Evolutionary conservation across 2,329 filamentous ascomycete species (phyloP), one percentile per base, ranked within the genome.

Genomic region (Aureobasidium sp.): DNA sequence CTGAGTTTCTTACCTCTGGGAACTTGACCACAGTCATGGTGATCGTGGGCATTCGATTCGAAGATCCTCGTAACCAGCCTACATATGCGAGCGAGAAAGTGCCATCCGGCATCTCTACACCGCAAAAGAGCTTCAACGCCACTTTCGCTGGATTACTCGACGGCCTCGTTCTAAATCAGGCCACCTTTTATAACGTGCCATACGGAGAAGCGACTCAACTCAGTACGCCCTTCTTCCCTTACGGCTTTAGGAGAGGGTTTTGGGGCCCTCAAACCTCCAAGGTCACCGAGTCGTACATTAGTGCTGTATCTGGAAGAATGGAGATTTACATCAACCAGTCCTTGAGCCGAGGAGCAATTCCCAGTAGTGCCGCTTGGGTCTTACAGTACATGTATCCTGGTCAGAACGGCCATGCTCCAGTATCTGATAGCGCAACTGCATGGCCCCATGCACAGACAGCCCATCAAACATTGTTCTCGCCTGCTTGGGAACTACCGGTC

Each of bases 381-480:
- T 50, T 55, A 17, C 53, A 58, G 25, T 57, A 55, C 53, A 55
- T 57, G 49, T 38, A 44, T 34, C 49, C 55, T 10, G 24, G 34
- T 10, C 32, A 54, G 3, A 48, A 57, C 21, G 53, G 55, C 16
- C 35, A 58, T 27, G 30, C 39, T 17, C 52, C 55, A 6, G 14
- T 22, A 4, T 55, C 48, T 12, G 53, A 55, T 39, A 17, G 12
- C 7, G 53, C 29, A 11, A 55, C 54, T 12, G 57, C 53, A 21
- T 55, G 53, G 42, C 53, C 55, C 11, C 53, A 53, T 32, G 27
- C 49, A 6, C 16, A n/a, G 37, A 40, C 52, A 16, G 55, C 55
- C 6, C 50, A 55, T 21, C 52, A 57, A 35, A 55, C 56, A 17
- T 39, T 54, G 3, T 56, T 58, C 19, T 51, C 45, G 8, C 39